These are phyloP conservation scores for Phaeoacremonium minimum DNA, from an alignment of 2,329 filamentous ascomycete species.

Conservation along the genomic window DNA sequence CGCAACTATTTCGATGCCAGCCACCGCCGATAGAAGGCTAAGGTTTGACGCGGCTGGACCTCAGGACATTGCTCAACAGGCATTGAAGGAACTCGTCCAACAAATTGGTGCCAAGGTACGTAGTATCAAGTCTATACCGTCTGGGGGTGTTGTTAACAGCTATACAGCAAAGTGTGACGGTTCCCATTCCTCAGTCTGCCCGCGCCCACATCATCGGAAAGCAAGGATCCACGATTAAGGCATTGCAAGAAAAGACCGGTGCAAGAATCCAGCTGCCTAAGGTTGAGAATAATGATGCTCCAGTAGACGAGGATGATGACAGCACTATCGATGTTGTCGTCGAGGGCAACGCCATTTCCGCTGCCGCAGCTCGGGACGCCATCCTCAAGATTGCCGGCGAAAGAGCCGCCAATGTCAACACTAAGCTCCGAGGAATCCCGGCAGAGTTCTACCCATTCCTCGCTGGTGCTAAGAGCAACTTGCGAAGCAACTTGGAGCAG, in stretches of 20 bases:
- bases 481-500: conserved; percentile 64
- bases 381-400: conserved; percentile 87
- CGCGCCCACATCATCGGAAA: conserved; percentile 91
- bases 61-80: conserved; percentile 77
- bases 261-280: conserved; percentile 88
- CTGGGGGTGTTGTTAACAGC: not conserved
- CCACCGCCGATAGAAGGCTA: conserved; percentile 66
- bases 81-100: conserved; percentile 82
- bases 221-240: conserved; percentile 83
- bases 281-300: conserved; percentile 56
- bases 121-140: conserved; percentile 7
- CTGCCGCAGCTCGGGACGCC: conserved; percentile 75
- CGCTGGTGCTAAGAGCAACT: conserved; percentile 69
- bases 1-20: conserved; percentile 74
- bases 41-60: conserved; percentile 84
- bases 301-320: conserved; percentile 68
- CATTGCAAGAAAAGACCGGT: conserved; percentile 83
- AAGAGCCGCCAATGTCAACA: conserved; percentile 74
- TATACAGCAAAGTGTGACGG: conserved; percentile 52
- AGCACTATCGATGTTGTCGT: conserved; percentile 79
- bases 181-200: conserved; percentile 78
- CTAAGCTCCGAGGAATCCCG: conserved; percentile 79
- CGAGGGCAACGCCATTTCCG: conserved; percentile 86
- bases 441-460: conserved; percentile 96
- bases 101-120: conserved; percentile 82